These are phyloP conservation scores for Echria macrotheca DNA, from an alignment of 495 filamentous ascomycete genomes.

Conservation along the genomic window DNA sequence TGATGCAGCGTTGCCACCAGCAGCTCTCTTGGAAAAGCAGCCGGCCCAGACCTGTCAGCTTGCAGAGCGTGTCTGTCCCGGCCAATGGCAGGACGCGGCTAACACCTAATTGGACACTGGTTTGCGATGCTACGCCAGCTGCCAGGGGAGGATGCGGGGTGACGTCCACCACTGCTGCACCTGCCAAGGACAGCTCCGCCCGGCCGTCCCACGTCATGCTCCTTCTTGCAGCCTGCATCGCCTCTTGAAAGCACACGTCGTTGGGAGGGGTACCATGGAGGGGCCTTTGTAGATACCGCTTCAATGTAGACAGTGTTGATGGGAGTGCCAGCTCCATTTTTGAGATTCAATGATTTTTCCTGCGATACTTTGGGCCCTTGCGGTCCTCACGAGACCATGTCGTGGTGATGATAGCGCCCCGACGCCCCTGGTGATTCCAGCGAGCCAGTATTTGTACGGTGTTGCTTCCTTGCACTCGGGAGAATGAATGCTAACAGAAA, in stretches of 20 bases:
- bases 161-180: conserved; percentile 3
- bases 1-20: not conserved
- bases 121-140: not conserved
- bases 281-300: too few species aligned
- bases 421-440: conserved; percentile 25
- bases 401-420: too few species aligned
- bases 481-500: too few species aligned
- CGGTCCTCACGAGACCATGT: not conserved
- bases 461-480: too few species aligned
- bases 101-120: not conserved
- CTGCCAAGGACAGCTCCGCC: not conserved
- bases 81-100: not conserved
- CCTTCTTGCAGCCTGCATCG: not conserved
- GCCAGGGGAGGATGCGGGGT: conserved; percentile 1
- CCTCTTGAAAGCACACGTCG: too few species aligned
- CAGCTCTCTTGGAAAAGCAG: not conserved
- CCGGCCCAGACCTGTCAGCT: not conserved
- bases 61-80: not conserved
- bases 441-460: conserved; percentile 25
- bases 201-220: conserved; percentile 1
- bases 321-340: too few species aligned
- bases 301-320: too few species aligned
- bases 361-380: not conserved
- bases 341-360: not conserved
- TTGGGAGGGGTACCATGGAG: too few species aligned